Evolutionary conservation across 2,329 filamentous ascomycete species (phyloP).

Genomic region (Colletotrichum truncatum): DNA sequence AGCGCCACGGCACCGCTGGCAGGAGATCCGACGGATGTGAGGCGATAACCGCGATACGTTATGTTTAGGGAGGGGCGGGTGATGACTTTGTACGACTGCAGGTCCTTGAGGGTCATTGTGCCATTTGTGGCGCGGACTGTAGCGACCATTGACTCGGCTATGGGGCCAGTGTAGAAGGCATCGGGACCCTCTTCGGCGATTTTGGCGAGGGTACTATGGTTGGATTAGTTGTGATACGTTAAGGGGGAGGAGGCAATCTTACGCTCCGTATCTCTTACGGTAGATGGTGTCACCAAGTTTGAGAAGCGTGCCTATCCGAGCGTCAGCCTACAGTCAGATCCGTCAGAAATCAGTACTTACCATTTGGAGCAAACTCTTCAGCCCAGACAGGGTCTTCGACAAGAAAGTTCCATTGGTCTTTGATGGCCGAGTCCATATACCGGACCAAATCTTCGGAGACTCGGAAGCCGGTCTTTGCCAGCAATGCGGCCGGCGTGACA

Average conservation of each 20-base stretch:
- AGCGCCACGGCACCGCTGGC: constrained; percentile 81
- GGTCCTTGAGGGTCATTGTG: constrained; percentile 85
- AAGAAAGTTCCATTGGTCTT: constrained; percentile 67
- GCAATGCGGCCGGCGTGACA: constrained; percentile 76
- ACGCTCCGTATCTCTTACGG: constrained; percentile 77
- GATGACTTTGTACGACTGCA: constrained; percentile 76
- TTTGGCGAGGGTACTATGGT: constrained; percentile 71
- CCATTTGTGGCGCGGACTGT: constrained; percentile 76
- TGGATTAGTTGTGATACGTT: neutral
- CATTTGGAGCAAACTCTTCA: constrained; percentile 87
- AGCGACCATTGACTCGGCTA: constrained; percentile 80
- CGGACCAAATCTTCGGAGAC: constrained; percentile 78
- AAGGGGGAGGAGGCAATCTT: constrained; percentile 29
- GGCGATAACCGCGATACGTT: constrained; percentile 74
- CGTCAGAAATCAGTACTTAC: constrained; percentile 35
- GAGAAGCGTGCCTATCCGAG: constrained; percentile 66
- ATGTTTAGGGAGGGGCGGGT: constrained; percentile 71
- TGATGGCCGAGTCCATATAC: constrained; percentile 70
- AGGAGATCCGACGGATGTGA: constrained; percentile 77
- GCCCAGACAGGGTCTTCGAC: constrained; percentile 82
- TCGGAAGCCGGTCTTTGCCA: constrained; percentile 78
- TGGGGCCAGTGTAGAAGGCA: constrained; percentile 77
- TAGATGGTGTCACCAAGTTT: constrained; percentile 81
- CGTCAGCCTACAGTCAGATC: neutral
- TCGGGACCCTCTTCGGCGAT: constrained; percentile 79